Conservation (phyloP, 345 rosid genomes). For the Sonneratia caseolaris region DNA sequence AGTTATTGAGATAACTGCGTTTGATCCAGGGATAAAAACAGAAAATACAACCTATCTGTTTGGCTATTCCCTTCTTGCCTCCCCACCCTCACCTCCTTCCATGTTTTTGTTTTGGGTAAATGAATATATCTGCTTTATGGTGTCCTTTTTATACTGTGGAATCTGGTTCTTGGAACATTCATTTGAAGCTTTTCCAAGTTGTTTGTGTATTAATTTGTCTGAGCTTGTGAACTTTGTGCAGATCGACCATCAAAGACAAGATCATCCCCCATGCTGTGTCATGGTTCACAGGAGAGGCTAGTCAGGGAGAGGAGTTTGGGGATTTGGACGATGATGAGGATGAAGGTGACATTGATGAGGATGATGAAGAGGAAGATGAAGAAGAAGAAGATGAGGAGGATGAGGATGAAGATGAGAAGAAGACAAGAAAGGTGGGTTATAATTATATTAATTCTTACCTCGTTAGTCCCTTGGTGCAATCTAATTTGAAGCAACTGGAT, state of each 20-base stretch:
- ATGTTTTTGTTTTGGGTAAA: background rate
- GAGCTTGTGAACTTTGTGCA: background rate
- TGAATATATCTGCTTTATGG: background rate
- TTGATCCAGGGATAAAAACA: too few relatives aligned
- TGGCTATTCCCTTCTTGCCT: too few relatives aligned
- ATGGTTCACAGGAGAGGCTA: constrained; percentile 15
- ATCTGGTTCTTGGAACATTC: background rate
- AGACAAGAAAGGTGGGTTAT: constrained; percentile 23
- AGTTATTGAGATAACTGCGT: too few relatives aligned
- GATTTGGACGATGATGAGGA: constrained; percentile 36
- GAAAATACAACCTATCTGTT: too few relatives aligned
- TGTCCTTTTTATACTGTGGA: background rate
- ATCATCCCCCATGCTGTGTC: constrained; percentile 16
- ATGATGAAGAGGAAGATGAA: constrained; percentile 21
- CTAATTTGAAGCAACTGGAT: background rate
- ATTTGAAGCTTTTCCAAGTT: background rate
- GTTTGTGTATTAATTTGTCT: background rate
- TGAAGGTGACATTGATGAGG: constrained; percentile 42
- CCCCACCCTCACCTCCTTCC: too few relatives aligned
- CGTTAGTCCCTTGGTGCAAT: background rate
- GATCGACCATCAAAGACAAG: constrained; percentile 9
- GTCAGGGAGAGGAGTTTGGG: constrained; percentile 47
- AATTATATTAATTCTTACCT: background rate
- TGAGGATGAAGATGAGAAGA: constrained; percentile 54
- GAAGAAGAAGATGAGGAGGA: constrained; percentile 34